Conservation (phyloP, 2,329 filamentous ascomycete species). For the Cryphonectria nitschkei region DNA sequence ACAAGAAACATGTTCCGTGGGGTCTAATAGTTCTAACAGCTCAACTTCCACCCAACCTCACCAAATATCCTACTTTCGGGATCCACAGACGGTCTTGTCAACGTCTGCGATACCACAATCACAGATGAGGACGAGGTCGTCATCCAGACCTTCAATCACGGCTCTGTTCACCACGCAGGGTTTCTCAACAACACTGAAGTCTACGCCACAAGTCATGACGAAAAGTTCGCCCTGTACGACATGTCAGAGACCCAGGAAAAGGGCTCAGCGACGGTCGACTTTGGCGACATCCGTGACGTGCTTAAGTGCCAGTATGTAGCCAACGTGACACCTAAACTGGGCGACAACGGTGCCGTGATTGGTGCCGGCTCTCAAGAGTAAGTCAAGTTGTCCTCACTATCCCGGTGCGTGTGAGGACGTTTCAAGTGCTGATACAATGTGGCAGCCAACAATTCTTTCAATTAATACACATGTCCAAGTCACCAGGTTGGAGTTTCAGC, state of each 20-base stretch:
- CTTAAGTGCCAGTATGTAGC: slow-evolving; percentile 76
- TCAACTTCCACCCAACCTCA: slow-evolving; percentile 64
- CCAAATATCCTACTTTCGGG: slow-evolving; percentile 71
- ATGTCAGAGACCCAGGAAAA: slow-evolving; percentile 66
- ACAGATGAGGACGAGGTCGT: slow-evolving; percentile 77
- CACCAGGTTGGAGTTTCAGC: slow-evolving; percentile 58
- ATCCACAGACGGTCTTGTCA: slow-evolving; percentile 79
- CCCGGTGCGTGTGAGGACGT: not conserved
- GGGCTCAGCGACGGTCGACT: slow-evolving; percentile 58
- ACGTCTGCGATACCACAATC: slow-evolving; percentile 72
- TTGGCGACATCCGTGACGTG: slow-evolving; percentile 71
- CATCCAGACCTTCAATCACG: slow-evolving; percentile 78
- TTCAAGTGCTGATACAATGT: slow-evolving; percentile 1
- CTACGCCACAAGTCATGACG: slow-evolving; percentile 77
- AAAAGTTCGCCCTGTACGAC: slow-evolving; percentile 75
- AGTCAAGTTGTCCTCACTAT: slow-evolving; percentile 35
- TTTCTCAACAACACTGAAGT: slow-evolving; percentile 69
- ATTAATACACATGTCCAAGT: slow-evolving; percentile 61
- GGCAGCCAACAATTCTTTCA: slow-evolving; percentile 60
- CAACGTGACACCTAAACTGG: slow-evolving; percentile 64
- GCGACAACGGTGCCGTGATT: slow-evolving; percentile 61
- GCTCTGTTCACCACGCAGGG: slow-evolving; percentile 74
- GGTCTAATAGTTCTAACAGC: slow-evolving; percentile 40
- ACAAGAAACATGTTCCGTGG: not conserved
- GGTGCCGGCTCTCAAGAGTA: slow-evolving; percentile 71